These are phyloP conservation scores for Globisporangium cylindrosporum DNA, from an alignment of 352 stramenopile species.

Conservation along the genomic window DNA sequence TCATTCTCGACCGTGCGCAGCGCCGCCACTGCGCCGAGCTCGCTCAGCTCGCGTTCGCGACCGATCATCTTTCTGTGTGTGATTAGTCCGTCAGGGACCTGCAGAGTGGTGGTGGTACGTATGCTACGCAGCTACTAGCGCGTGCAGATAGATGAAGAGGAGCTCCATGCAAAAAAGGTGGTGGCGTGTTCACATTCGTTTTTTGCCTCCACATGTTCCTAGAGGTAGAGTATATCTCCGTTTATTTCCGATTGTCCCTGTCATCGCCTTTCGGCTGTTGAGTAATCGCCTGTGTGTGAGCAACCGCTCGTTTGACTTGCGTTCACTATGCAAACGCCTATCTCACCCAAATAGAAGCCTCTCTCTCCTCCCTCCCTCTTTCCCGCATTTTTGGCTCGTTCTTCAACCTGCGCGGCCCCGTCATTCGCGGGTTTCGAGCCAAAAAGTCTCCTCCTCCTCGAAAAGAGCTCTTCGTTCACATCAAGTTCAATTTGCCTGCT, in stretches of 20 bases:
- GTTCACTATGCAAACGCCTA: neutral
- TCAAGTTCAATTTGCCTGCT: neutral
- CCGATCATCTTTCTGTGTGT: slow-evolving; percentile 36
- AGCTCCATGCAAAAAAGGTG: neutral
- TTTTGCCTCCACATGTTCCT: neutral
- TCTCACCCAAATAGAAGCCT: neutral
- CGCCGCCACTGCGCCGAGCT: slow-evolving; percentile 44
- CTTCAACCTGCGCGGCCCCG: slow-evolving; percentile 6
- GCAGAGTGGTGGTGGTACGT: neutral
- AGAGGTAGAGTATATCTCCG: neutral
- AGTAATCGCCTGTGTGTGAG: slow-evolving; percentile 5
- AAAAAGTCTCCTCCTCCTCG: neutral
- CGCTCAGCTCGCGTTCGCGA: slow-evolving; percentile 45
- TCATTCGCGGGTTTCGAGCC: neutral
- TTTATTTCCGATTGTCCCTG: neutral
- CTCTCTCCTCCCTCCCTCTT: neutral
- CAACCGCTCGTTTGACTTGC: neutral
- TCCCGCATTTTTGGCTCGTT: slow-evolving; percentile 1
- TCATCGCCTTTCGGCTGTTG: slow-evolving; percentile 4
- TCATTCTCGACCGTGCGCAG: slow-evolving; percentile 25
- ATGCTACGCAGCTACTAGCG: neutral
- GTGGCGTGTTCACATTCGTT: neutral
- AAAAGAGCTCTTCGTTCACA: slow-evolving; percentile 1
- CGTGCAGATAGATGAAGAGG: neutral
- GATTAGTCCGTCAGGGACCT: neutral